These are phyloP conservation scores for Davidsoniella virescens DNA, from an alignment of 2,329 filamentous ascomycete species.

Conservation along the genomic window DNA sequence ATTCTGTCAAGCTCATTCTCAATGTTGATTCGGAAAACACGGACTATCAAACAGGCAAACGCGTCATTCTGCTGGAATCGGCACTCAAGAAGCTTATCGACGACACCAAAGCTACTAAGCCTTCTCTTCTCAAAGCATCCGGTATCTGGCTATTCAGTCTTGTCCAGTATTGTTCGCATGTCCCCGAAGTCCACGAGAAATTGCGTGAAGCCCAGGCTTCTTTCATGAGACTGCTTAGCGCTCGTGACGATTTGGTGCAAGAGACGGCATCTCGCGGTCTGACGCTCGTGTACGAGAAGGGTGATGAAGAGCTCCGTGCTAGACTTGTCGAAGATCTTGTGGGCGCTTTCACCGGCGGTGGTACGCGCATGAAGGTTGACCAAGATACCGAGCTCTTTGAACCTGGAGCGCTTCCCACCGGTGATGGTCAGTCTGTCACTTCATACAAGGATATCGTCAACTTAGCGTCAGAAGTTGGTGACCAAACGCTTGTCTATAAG, in stretches of 20 bases:
- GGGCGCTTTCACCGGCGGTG: slow-evolving; percentile 68
- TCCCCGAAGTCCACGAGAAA: slow-evolving; percentile 54
- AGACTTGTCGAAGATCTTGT: slow-evolving; percentile 79
- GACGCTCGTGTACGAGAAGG: slow-evolving; percentile 85
- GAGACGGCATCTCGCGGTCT: slow-evolving; percentile 86
- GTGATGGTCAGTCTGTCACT: slow-evolving; percentile 74
- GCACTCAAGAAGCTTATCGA: slow-evolving; percentile 57
- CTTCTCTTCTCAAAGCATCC: slow-evolving; percentile 75
- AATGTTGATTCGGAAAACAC: slow-evolving; percentile 44
- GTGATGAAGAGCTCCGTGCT: slow-evolving; percentile 62
- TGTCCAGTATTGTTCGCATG: slow-evolving; percentile 74
- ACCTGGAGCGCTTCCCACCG: slow-evolving; percentile 73
- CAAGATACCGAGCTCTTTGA: slow-evolving; percentile 90
- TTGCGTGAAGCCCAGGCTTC: slow-evolving; percentile 68
- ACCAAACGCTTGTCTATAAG: slow-evolving; percentile 90
- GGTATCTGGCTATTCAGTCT: slow-evolving; percentile 91
- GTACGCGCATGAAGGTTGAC: slow-evolving; percentile 63
- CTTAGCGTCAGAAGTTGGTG: slow-evolving; percentile 88
- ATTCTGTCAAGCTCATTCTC: slow-evolving; percentile 55
- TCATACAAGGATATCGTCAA: slow-evolving; percentile 98
- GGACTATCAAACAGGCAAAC: slow-evolving; percentile 23
- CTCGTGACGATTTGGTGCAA: slow-evolving; percentile 85
- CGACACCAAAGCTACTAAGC: slow-evolving; percentile 73
- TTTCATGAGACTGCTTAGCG: slow-evolving; percentile 75
- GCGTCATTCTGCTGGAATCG: slow-evolving; percentile 28